A percentile compares a stretch with the other conserved stretches of the same genome.
These are phyloP conservation scores for Liquidambar formosana DNA, from an alignment of 164 flowering plant genomes.

Conservation along the genomic window DNA sequence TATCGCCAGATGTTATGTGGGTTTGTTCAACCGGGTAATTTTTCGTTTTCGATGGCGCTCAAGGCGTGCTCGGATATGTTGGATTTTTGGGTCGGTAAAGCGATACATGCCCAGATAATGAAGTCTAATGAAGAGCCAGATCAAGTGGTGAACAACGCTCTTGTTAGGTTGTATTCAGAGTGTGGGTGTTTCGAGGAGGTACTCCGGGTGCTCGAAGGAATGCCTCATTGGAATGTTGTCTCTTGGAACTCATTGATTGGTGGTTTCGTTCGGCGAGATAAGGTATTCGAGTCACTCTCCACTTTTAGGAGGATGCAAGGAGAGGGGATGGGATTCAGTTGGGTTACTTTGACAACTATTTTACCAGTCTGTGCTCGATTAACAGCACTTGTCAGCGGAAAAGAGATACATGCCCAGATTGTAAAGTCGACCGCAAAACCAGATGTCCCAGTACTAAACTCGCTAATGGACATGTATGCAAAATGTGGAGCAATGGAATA, in stretches of 20 bases:
- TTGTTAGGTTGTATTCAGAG: conserved; percentile 30
- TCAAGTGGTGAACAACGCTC: conserved; percentile 45
- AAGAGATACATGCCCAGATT: conserved; percentile 46
- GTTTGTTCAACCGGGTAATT: conserved; percentile 26
- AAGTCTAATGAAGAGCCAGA: conserved; percentile 33
- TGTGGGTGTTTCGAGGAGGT: conserved; percentile 34
- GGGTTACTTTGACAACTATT: conserved; percentile 39
- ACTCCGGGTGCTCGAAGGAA: conserved; percentile 33
- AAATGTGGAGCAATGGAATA: conserved; percentile 42
- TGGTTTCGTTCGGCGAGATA: conserved; percentile 19
- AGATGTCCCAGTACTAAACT: conserved; percentile 33
- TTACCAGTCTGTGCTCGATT: conserved; percentile 31
- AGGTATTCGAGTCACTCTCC: conserved; percentile 26
- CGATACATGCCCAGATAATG: conserved; percentile 40
- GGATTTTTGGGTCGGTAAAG: conserved; percentile 28
- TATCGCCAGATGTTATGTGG: conserved; percentile 29
- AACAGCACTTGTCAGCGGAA: conserved; percentile 32
- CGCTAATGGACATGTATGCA: conserved; percentile 46
- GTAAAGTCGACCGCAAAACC: conserved; percentile 24
- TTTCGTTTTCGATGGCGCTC: conserved; percentile 36
- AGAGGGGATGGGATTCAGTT: conserved; percentile 36
- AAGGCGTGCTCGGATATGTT: conserved; percentile 29
- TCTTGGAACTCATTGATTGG: conserved; percentile 44
- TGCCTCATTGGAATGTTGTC: conserved; percentile 42
- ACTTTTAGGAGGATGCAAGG: conserved; percentile 30